Evolutionary conservation across 1,139 yeast genomes (phyloP), one percentile per base, ranked within the genome.

Genomic region (Dujonia santamariae): DNA sequence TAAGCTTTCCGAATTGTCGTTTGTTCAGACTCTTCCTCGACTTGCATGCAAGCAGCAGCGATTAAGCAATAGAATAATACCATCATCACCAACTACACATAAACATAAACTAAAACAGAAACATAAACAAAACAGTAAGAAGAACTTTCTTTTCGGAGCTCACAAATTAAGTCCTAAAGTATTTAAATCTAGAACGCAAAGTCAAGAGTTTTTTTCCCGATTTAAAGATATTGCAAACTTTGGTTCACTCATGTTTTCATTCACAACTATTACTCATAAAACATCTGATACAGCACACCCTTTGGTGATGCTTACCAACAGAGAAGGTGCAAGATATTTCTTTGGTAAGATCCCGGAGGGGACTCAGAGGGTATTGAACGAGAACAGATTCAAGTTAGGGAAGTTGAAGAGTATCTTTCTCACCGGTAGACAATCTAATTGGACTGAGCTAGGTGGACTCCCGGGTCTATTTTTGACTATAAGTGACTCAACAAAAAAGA

Each of bases 301-400:
- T 0, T 58, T 81, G 15, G 47, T 85, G 11, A 57, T 78, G 54
- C 54, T 85, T 22, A 59, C 69, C 18, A 62, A 62, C 36, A 48
- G 66, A 32, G 68, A 70, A 17, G 82, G 92, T 8, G 70, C 71
- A 34, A 65, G 80, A 39, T 85, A 80, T 48, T 59, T 88, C 30
- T 74, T 92, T 52, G 98, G 98, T 2, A 78, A 81, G 37, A 59
- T 86, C 3, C 78, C 94, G 4, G 97, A 88, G 52, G 97, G 97
- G 1, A 62, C 88, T 0, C 98, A 92, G 54, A 66, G 98, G 45
- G 62, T 73, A 7, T 56, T 82, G 34, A 73, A 74, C 39, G 83
- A 79, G 39, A 66, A 71, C 41, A 71, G 74, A 34, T 54, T 78
- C 17, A 64, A 73, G 41, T 60, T 80, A 15, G 72, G 72, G 28